Evolutionary conservation across 1,284 basidiomycete species (phyloP).

Genomic region (Puccinia triticina): DNA sequence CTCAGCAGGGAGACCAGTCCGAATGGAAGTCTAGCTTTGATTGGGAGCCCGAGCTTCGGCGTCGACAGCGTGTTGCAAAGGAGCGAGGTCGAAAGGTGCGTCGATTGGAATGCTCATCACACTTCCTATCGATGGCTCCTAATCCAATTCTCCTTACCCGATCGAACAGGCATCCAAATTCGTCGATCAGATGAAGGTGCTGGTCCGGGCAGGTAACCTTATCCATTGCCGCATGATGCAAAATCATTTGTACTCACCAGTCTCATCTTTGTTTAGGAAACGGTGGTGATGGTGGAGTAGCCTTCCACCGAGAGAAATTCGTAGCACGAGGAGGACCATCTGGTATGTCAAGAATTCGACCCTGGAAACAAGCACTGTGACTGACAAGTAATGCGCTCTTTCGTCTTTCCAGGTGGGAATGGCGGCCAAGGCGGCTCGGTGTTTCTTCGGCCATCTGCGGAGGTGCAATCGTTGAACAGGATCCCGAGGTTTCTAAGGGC

Average conservation of each 20-base stretch:
- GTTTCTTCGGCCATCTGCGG: conserved; percentile 74
- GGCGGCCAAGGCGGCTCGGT: conserved; percentile 85
- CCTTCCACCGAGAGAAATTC: conserved; percentile 52
- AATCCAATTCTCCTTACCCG: not conserved
- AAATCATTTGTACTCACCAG: conserved; percentile 53
- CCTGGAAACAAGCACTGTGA: conserved; percentile 66
- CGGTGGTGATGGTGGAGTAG: conserved; percentile 51
- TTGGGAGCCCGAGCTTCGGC: conserved; percentile 48
- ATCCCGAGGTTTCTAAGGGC: conserved; percentile 73
- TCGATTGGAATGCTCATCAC: not conserved
- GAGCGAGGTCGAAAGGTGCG: conserved; percentile 40
- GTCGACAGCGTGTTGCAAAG: conserved; percentile 45
- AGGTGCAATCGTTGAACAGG: conserved; percentile 75
- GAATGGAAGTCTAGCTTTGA: conserved; percentile 43
- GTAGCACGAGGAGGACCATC: conserved; percentile 58
- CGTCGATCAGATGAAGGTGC: conserved; percentile 76
- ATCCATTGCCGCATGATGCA: conserved; percentile 36
- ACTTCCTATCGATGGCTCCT: not conserved
- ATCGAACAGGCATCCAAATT: conserved; percentile 71
- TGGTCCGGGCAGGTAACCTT: conserved; percentile 71
- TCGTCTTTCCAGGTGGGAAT: conserved; percentile 70
- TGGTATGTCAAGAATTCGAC: conserved; percentile 70
- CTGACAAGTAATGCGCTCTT: conserved; percentile 77
- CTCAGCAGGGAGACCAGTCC: conserved; percentile 14
- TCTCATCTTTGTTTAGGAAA: conserved; percentile 36